Base-by-base conservation (phyloP, 2,329 filamentous ascomycete genomes). In the Claviceps cyperi region DNA sequence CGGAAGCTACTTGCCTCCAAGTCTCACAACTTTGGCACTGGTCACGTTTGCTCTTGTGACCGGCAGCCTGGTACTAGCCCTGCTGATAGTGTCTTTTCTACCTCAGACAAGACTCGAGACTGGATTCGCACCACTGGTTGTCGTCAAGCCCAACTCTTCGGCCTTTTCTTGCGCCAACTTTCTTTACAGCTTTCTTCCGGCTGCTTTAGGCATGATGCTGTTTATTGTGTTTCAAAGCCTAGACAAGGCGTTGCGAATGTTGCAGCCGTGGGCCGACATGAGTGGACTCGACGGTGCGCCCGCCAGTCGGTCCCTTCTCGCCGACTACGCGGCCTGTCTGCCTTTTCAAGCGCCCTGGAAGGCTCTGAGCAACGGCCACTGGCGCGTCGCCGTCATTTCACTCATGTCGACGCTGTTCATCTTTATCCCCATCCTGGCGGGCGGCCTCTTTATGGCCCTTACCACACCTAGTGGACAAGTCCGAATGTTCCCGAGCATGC, bases 151-250 rank as follows among this genome's bases (percentile, higher is more conserved):
- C 1, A 69, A 75, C 3, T 59, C 66, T 0, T 71, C 70, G 24
- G 86, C 84, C 17, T 96, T 94, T 65, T 94, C 87, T 1, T 73
- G 86, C 0, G 86, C 88, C 47, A 88, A 95, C 65, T 96, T 96
- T 67, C 69, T 95, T 47, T 96, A 89, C 70, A 80, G 78, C 53
- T 88, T 90, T 64, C 50, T 90, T 21, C 85, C 86, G 0, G 78
- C 82, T 2, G 57, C 84, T 0, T 61, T 89, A 28, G 86, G 81
- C 4, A 77, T 81, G 59, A 56, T 84, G 15, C 67, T 86, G 46
- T 85, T 83, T 62, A 73, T 88, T 44, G 63, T 76, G 47, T 81
- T 86, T 62, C 77, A 84, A 53, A 74, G 77, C 35, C 66, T 88
- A 50, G 84, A 89, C 59, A 72, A 79, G 60, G 71, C 76, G 2